These are phyloP conservation scores for Pyrenula massariospora DNA, from an alignment of 495 filamentous ascomycete species.

Conservation along the genomic window DNA sequence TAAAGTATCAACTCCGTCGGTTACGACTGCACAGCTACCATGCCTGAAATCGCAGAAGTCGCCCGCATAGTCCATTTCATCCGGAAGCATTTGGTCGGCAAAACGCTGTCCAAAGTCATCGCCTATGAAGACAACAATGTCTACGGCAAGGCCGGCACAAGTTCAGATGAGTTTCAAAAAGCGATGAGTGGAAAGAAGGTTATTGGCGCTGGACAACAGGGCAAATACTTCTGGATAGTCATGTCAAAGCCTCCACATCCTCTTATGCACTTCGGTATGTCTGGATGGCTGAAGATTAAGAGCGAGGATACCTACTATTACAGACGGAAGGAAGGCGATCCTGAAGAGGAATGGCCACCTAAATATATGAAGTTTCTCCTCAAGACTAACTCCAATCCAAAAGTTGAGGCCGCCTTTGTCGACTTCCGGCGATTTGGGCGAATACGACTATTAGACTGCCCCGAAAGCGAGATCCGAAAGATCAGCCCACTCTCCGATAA, in stretches of 20 bases:
- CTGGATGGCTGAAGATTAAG: slow-evolving; percentile 79
- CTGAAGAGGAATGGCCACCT: slow-evolving; percentile 61
- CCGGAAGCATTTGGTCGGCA: slow-evolving; percentile 67
- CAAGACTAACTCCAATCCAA: slow-evolving; percentile 44
- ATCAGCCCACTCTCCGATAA: slow-evolving; percentile 74
- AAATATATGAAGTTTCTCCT: slow-evolving; percentile 81
- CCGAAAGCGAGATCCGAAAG: slow-evolving; percentile 62
- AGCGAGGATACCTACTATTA: slow-evolving; percentile 69
- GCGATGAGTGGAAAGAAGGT: slow-evolving; percentile 70
- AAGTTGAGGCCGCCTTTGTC: slow-evolving; percentile 70
- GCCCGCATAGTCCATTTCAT: slow-evolving; percentile 79
- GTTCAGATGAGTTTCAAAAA: slow-evolving; percentile 54
- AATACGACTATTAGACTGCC: slow-evolving; percentile 72
- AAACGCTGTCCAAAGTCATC: slow-evolving; percentile 58
- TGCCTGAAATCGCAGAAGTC: slow-evolving; percentile 82
- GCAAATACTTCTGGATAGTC: slow-evolving; percentile 89
- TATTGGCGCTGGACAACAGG: slow-evolving; percentile 64
- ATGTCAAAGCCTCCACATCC: slow-evolving; percentile 70
- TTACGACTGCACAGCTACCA: slow-evolving; percentile 16
- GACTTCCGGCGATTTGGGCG: slow-evolving; percentile 67
- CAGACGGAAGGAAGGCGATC: slow-evolving; percentile 44
- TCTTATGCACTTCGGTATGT: slow-evolving; percentile 87
- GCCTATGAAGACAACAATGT: slow-evolving; percentile 69
- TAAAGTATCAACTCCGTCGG: background rate
- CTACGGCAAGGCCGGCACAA: slow-evolving; percentile 80